Evolutionary conservation across 2,329 filamentous ascomycete genomes (phyloP).

Genomic region (Anthostomella pinea): DNA sequence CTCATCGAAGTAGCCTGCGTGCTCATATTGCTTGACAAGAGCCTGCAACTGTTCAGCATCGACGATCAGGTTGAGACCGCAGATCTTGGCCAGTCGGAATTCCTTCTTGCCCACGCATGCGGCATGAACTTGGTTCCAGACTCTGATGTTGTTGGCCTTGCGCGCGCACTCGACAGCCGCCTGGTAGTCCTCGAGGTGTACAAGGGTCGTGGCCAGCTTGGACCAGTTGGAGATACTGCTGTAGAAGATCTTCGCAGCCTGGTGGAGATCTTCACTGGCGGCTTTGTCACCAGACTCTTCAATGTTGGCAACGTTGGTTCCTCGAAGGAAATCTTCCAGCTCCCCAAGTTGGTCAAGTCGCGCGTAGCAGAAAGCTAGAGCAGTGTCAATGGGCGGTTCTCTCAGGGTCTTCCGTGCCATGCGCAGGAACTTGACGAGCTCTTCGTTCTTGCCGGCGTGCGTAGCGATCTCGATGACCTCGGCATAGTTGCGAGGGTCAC

Average conservation of each 20-base stretch:
- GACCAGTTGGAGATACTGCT: conserved; percentile 99
- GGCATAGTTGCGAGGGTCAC: conserved; percentile 86
- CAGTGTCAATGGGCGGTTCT: conserved; percentile 90
- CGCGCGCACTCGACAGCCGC: conserved; percentile 95
- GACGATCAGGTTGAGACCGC: conserved; percentile 95
- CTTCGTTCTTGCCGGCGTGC: conserved; percentile 94
- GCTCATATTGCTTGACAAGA: conserved; percentile 94
- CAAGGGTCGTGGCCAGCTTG: conserved; percentile 94
- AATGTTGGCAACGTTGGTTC: conserved; percentile 90
- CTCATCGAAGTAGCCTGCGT: conserved; percentile 97
- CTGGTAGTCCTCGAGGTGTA: conserved; percentile 97
- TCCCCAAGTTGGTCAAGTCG: conserved; percentile 88
- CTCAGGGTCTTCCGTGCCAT: conserved; percentile 98
- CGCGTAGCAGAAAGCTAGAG: conserved; percentile 88
- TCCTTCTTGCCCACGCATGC: conserved; percentile 97
- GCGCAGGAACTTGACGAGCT: conserved; percentile 90
- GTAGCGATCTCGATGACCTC: conserved; percentile 97
- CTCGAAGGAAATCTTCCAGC: conserved; percentile 92
- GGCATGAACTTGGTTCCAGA: conserved; percentile 98
- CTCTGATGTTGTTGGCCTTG: conserved; percentile 98
- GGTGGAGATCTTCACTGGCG: conserved; percentile 87
- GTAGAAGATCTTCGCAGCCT: conserved; percentile 98
- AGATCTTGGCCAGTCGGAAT: conserved; percentile 97
- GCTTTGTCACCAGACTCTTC: conserved; percentile 98
- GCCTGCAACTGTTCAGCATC: conserved; percentile 93